Evolutionary conservation across 768 basidiomycete species (phyloP), one percentile per base, ranked within the genome.

Genomic region (Dioszegia aurantiaca): DNA sequence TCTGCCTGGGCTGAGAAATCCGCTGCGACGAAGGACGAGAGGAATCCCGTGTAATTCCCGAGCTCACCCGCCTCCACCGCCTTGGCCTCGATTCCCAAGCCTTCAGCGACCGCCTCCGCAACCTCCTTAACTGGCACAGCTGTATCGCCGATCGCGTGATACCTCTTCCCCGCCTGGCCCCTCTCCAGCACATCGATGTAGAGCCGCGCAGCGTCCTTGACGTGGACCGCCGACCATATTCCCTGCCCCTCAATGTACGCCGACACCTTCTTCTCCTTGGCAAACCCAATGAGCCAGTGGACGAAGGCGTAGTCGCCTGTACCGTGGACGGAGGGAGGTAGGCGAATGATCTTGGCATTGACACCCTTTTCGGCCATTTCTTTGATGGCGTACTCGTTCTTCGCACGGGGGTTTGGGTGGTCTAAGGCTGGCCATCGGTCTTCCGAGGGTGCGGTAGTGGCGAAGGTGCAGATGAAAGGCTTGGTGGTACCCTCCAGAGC

Each of bases 111-210:
- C 10, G 45, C 53, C 23, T 53, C 14, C 1, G 63, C 60, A 10
- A 68, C 58, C 2, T 59, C 42, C 26, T 26, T 28, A n/a, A 59
- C 33, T 14, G 55, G 31, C 14, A 68, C 48, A 14, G 26, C 48
- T 21, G 58, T 43, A 3, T 63, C 60, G 30, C 24, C 62, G 28
- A 57, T 44, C 5, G 41, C 62, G 40, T 71, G 69, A 17, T 60
- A 51, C n/a, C 28, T 43, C 19, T 37, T 14, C 0, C 60, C 64
- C 3, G 45, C 40, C 0, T 48, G 27, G 4, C 27, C 57, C n/a
- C 63, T 61, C 44, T 71, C 71, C 43, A 72, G 40, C 0, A 69
- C 69, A 6, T 68, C 56, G 27, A 64, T 55, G 48, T 60, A 72
- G 1, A 68, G 36, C 2, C 8, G 40, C 0, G 67, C 70, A 4